Evolutionary conservation across 805 yeast genomes (phyloP), one percentile per base, ranked within the genome.

Genomic region (Metschnikowia gruessii): DNA sequence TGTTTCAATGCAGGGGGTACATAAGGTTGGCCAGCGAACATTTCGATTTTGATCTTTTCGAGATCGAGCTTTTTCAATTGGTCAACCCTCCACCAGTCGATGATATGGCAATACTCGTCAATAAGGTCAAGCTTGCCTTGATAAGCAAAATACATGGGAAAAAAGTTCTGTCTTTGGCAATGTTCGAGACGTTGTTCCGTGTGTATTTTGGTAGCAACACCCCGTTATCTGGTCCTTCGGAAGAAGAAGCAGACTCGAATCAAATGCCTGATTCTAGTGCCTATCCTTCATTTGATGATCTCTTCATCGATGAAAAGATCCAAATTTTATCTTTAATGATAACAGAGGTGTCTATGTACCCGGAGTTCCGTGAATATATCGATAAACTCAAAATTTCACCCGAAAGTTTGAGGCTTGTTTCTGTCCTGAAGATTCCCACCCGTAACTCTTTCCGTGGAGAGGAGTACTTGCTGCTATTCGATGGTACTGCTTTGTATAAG

Each of bases 21-120:
- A 60, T 82, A 30, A 77, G 71, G 53, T 60, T 83, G 44, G 66
- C 68, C 11, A 65, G 69, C 6, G 86, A 81, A 44, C 69, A 69
- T 11, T 79, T 82, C 53, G 84, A 82, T 54, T 74, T 76, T 7
- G 83, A 81, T 48, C 65, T 76, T 16, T 74, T 82, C 49, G 89
- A 83, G 56, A 81, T 81, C 55, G 89, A 83, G 53, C 63, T 83
- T 12, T 65, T 81, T 33, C 56, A 63, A 46, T 56, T 65, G 51
- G 62, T 63, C 16, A 35, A 51, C 38, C 71, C 71, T 16, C 64
- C 64, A 10, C 71, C 69, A 0, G 48, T 66, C 16, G 69, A 67
- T 52, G 64, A 70, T 43, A 46, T 60, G 59, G 52, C 63, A 13
- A 49, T 70, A 38, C 65, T 81, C 42, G 56, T 73, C 12, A 69